Evolutionary conservation across 2,329 filamentous ascomycete species (phyloP), one percentile per base, ranked within the genome.

Genomic region (Daldinia eschscholtzii): DNA sequence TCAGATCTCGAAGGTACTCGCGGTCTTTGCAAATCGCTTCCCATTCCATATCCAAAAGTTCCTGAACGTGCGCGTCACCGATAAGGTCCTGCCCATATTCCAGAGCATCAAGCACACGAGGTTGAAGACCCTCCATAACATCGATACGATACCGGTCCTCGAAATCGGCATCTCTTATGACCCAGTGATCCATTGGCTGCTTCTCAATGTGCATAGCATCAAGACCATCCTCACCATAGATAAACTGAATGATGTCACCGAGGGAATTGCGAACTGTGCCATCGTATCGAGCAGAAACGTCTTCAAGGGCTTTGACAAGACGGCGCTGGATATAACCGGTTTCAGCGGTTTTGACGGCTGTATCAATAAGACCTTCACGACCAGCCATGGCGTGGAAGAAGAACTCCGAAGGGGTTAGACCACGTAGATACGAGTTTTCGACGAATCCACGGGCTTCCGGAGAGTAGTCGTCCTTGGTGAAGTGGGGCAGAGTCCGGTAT

Each of bases 371-470:
- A 97, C 96, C 96, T 83, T 99, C 96, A 85, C 96, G 91, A 93
- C 96, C 96, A 86, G 96, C 96, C 96, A 99, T 99, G 78, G 96
- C 96, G 88, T 99, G 96, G 87, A 99, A 99, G 85, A 98, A 99
- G 83, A 99, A 99, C 75, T 99, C 96, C 0, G 93, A 91, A 0
- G 96, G 96, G 0, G 97, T 99, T 66, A 99, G 84, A 63, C 96
- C 96, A 85, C 96, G 93, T 12, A 99, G 88, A 76, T 99, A 99
- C 0, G 96, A 99, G 83, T 99, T 99, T 81, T 99, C 96, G 20
- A 99, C 96, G 78, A 99, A 99, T 46, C 96, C 96, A 83, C 96
- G 91, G 52, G 96, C 95, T 79, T 98, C 94, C 10, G 96, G 94
- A 20, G 95, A 98, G 81, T 98, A 99, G 80, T 99, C 97, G 76